These are phyloP conservation scores for Fusarium mangiferae DNA, from an alignment of 2,329 filamentous ascomycete species.

Conservation along the genomic window DNA sequence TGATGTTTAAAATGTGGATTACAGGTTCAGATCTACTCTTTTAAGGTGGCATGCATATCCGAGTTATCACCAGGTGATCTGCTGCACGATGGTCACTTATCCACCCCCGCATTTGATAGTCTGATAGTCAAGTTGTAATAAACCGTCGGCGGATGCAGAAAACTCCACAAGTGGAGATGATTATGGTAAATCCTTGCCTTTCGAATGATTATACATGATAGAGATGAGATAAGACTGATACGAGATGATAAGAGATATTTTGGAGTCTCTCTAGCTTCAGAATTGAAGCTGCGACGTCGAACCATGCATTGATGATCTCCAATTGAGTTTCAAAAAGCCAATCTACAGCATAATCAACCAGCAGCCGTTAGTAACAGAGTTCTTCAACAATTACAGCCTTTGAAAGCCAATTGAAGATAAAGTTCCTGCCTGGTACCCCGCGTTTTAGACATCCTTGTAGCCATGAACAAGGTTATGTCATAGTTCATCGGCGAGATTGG, in stretches of 20 bases:
- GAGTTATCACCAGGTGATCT: not conserved
- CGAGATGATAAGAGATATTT: not conserved
- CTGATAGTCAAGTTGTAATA: not conserved
- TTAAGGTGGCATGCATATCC: not conserved
- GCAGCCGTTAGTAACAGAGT: rapidly evolving
- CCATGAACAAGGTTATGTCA: not conserved
- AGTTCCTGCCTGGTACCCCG: not conserved
- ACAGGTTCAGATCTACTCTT: not conserved
- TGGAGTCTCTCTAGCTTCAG: rapidly evolving
- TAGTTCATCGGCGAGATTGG: not conserved
- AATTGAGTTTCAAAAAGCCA: not conserved
- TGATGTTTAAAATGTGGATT: not conserved
- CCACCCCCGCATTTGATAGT: slow-evolving; percentile 21
- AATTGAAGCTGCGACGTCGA: no score
- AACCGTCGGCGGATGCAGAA: not conserved
- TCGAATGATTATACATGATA: not conserved
- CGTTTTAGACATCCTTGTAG: not conserved
- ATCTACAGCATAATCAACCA: not conserved
- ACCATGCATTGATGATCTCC: rapidly evolving
- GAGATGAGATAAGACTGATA: not conserved
- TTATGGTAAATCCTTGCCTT: not conserved
- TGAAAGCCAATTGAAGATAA: not conserved
- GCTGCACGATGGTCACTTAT: not conserved
- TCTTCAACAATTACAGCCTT: not conserved
- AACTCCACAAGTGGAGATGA: not conserved